phyloP scores from a whole-genome alignment of 495 filamentous ascomycete species.

The Annulohypoxylon maeteangense region DNA sequence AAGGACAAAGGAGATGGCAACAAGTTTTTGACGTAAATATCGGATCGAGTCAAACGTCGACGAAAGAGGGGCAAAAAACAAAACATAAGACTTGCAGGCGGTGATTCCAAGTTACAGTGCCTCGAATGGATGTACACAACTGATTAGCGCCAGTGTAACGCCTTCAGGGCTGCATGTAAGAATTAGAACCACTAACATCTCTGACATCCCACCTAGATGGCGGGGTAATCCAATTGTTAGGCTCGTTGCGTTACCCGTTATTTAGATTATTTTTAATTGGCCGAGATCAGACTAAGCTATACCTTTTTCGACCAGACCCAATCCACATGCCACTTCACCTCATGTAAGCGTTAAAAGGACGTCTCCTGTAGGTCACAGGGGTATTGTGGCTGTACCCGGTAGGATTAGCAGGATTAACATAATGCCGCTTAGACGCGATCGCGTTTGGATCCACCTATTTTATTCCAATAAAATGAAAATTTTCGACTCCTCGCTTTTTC shows the following conservation, averaged over 20 bases:
- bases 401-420: slow-evolving; percentile 35
- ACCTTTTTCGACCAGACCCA: slow-evolving; percentile 6
- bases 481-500: slow-evolving; percentile 25
- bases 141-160: slow-evolving; percentile 27
- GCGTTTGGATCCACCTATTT: slow-evolving; percentile 11
- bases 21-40: slow-evolving; percentile 9
- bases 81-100: background rate
- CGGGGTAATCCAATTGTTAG: slow-evolving; percentile 30
- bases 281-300: background rate
- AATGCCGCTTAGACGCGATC: slow-evolving; percentile 16
- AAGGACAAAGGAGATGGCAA: slow-evolving; percentile 6
- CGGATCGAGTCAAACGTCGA: slow-evolving; percentile 15
- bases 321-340: slow-evolving; percentile 17
- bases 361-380: slow-evolving; percentile 8
- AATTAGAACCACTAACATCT: slow-evolving; percentile 36
- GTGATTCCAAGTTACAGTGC: background rate
- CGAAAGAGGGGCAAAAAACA: slow-evolving; percentile 35
- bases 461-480: slow-evolving; percentile 22
- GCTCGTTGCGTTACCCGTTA: slow-evolving; percentile 8
- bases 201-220: slow-evolving; percentile 29
- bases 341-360: background rate
- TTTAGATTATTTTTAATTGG: slow-evolving; percentile 29
- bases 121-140: background rate
- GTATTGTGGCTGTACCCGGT: slow-evolving; percentile 6
- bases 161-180: slow-evolving; percentile 24